Base-by-base conservation (phyloP, 352 stramenopile genomes). In the Pythium scleroteichum region DNA sequence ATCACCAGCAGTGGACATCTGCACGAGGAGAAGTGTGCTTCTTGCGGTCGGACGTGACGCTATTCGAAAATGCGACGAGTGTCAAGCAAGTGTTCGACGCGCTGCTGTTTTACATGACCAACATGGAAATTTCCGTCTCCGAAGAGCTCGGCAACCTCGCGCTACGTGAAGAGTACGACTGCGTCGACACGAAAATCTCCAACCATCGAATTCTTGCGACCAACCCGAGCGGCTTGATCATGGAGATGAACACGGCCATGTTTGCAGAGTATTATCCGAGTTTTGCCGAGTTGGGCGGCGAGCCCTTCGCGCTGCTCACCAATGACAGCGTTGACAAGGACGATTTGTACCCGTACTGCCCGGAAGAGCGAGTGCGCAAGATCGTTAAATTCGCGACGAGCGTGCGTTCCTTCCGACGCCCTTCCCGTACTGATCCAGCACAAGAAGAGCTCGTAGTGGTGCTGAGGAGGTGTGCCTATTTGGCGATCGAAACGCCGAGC, bases 71-170 rank as follows among this genome's bases (percentile, higher is more conserved):
- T 4, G 67, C 71, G 1, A 40, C 66, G 39, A 82, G 70, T 3
- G 62, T 84, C 20, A 67, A 64, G 17, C 64, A 82, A 46, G 72
- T 84, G 17, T 84, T 73, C 32, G 74, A 87, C 10, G 62, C 68
- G 6, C 60, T 80, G 17, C 49, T 72, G n/a, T 72, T 59, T 10
- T 79, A 75, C 56, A 66, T 74, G 39, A 32, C 72, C 13, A 81
- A 78, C 23, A 75, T 84, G 67, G 72, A 86, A 54, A 83, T 82
- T 50, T 78, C 57, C 9, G 73, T 86, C n/a, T 79, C 74, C 2
- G 73, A 80, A 53, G 55, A 64, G 14, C 35, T 85, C 7, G 73
- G 73, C 17, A 48, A 82, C 27, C 66, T 73, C 3, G 79, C 73
- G 22, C 46, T 83, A 17, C 69, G 69, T 2, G 74, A 86, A 51